Conservation (phyloP, 495 filamentous ascomycete species). For the Bathelium albidoporum region DNA sequence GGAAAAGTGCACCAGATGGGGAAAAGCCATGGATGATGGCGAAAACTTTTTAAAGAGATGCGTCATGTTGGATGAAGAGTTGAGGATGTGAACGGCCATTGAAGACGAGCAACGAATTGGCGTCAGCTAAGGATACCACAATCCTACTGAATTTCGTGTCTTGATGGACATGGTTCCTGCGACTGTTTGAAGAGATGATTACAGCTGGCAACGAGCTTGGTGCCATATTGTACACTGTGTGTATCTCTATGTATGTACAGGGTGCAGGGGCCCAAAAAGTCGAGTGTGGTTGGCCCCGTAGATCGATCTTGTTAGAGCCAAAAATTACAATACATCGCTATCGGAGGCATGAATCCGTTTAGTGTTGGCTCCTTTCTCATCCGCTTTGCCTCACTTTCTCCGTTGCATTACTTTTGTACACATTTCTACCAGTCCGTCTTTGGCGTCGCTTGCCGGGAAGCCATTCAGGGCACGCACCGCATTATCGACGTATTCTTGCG, state of each 20-base stretch:
- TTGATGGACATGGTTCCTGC: neutral
- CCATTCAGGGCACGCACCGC: constrained; percentile 69
- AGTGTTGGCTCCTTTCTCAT: neutral
- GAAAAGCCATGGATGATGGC: neutral
- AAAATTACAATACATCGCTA: neutral
- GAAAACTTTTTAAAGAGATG: neutral
- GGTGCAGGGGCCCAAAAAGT: neutral
- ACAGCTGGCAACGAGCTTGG: neutral
- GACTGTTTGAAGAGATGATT: neutral
- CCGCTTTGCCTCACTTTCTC: constrained; percentile 52
- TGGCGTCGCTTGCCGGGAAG: constrained; percentile 89
- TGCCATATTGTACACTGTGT: neutral
- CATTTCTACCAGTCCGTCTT: constrained; percentile 83
- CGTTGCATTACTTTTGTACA: constrained; percentile 83
- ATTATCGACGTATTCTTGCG: constrained; percentile 80
- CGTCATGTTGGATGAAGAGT: too few relatives aligned
- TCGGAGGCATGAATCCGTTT: neutral
- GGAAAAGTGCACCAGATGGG: neutral
- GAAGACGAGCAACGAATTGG: neutral
- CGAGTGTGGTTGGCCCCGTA: neutral
- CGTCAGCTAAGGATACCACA: neutral
- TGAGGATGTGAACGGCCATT: neutral
- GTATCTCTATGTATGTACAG: neutral
- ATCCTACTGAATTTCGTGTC: neutral
- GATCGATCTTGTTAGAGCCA: neutral